Conservation (phyloP, 1,284 basidiomycete species). For the Trametes pubescens region DNA sequence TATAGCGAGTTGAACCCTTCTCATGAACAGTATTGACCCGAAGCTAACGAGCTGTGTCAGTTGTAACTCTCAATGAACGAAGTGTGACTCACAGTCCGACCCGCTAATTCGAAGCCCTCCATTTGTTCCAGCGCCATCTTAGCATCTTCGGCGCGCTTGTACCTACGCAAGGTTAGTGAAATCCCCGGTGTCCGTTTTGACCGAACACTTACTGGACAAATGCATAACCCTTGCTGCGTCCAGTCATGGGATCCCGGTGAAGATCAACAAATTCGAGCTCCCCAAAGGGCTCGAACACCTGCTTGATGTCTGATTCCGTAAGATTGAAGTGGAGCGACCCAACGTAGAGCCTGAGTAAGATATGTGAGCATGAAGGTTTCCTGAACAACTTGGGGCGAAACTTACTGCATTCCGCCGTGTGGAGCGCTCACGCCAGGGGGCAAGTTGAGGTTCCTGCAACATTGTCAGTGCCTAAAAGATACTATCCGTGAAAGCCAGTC, state of each 20-base stretch:
- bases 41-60: conserved; percentile 56
- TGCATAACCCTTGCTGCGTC: conserved; percentile 96
- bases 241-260: conserved; percentile 91
- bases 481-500: conserved; percentile 36
- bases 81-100: conserved; percentile 77
- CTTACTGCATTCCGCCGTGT: conserved; percentile 82
- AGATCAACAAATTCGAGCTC: conserved; percentile 98
- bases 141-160: conserved; percentile 89
- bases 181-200: not conserved
- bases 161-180: conserved; percentile 54
- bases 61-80: conserved; percentile 6
- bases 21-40: conserved; percentile 93
- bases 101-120: conserved; percentile 98
- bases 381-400: conserved; percentile 34
- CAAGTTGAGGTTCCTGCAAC: conserved; percentile 72
- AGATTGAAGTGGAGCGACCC: conserved; percentile 97
- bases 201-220: conserved; percentile 85
- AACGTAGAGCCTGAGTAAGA: conserved; percentile 86
- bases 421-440: conserved; percentile 79
- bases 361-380: not conserved
- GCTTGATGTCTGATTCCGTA: conserved; percentile 94
- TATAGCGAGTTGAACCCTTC: conserved; percentile 79
- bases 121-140: conserved; percentile 97
- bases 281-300: conserved; percentile 99
- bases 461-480: conserved; percentile 17